A percentile compares a stretch with the other conserved stretches of the same genome.
phyloP scores from a whole-genome alignment of 2,329 filamentous ascomycete genomes.

The Gremmenia infestans region DNA sequence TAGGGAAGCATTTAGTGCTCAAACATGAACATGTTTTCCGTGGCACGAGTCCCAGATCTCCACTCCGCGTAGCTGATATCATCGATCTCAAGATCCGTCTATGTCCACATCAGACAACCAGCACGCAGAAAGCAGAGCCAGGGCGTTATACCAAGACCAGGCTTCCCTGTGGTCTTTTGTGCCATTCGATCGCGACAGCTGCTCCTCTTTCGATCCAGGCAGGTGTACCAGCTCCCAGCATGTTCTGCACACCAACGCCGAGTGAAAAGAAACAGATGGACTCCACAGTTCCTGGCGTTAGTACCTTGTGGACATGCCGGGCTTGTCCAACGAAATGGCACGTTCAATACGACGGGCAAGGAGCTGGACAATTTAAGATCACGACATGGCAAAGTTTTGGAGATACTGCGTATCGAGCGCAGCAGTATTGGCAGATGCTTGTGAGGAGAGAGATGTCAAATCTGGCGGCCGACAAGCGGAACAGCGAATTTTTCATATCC shows the following conservation, averaged over 20 bases:
- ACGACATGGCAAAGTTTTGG: slow-evolving; percentile 7
- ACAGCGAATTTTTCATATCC: slow-evolving; percentile 5
- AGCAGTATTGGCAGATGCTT: slow-evolving; percentile 8
- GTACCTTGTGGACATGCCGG: slow-evolving; percentile 1
- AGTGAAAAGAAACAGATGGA: slow-evolving; percentile 7
- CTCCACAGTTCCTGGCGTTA: neutral
- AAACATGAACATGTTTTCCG: slow-evolving; percentile 2
- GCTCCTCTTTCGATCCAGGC: neutral
- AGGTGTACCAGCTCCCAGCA: neutral
- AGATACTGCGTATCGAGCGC: slow-evolving; percentile 3
- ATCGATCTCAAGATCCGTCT: neutral
- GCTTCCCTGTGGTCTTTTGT: neutral
- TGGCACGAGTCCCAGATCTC: neutral
- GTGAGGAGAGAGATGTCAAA: slow-evolving; percentile 3
- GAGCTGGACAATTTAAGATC: slow-evolving; percentile 1
- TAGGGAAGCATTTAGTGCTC: neutral
- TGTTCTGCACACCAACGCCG: neutral
- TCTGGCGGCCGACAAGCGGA: slow-evolving; percentile 3
- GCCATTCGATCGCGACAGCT: neutral
- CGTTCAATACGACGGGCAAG: neutral
- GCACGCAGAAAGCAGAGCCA: neutral
- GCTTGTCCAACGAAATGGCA: slow-evolving; percentile 6
- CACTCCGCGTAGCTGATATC: neutral
- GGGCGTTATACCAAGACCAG: neutral
- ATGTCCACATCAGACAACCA: neutral